Evolutionary conservation across 2,329 filamentous ascomycete species (phyloP).

Genomic region (Fusarium sp.): DNA sequence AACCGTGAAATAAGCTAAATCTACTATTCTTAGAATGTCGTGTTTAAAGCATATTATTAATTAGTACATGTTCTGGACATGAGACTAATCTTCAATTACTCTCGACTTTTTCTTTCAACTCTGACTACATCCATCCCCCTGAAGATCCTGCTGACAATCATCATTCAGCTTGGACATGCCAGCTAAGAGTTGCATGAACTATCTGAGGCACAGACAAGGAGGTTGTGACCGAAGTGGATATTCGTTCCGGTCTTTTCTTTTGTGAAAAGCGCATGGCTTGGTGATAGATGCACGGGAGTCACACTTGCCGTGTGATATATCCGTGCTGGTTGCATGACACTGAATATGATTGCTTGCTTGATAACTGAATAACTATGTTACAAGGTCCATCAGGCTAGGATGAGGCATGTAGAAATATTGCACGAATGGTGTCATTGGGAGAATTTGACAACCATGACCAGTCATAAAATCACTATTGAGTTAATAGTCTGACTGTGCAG

Average conservation of each 20-base stretch:
- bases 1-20: not conserved
- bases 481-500: not conserved
- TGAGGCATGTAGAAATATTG: not conserved
- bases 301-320: conserved; percentile 23
- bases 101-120: not conserved
- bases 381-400: not conserved
- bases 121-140: not conserved
- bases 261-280: conserved; percentile 8
- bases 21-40: not conserved
- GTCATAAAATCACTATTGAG: conserved; percentile 7
- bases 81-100: not conserved
- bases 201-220: conserved; percentile 18
- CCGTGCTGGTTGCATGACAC: conserved; percentile 17
- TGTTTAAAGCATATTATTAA: not conserved
- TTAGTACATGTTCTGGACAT: too few species aligned
- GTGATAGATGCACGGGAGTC: conserved; percentile 26
- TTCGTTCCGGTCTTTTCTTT: conserved; percentile 11
- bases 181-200: conserved; percentile 29
- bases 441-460: conserved; percentile 7
- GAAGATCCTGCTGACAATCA: conserved; percentile 20
- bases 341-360: conserved; percentile 9
- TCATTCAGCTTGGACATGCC: conserved; percentile 1
- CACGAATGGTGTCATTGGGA: not conserved
- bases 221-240: conserved; percentile 1
- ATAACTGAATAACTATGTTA: conserved; percentile 1